Conservation (phyloP, 2,329 filamentous ascomycete species). For the Nannizziopsis barbatae region DNA sequence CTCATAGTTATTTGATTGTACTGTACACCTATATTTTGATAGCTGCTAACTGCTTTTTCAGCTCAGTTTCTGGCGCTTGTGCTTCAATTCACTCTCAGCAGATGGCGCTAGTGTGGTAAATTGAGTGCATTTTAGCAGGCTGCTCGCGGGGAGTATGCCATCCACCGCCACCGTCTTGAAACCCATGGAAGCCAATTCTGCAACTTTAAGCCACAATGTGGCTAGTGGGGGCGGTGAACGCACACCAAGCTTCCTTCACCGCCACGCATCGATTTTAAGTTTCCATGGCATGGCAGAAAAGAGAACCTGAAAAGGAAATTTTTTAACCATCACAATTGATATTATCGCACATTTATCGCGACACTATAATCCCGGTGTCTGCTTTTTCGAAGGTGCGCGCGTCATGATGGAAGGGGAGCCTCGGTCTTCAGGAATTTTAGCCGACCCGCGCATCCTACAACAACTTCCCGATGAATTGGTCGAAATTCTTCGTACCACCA, state of each 20-base stretch:
- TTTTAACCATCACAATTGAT: constrained; percentile 3
- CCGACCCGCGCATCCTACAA: constrained; percentile 41
- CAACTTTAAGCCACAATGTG: background rate
- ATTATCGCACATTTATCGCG: background rate
- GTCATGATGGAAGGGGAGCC: constrained; percentile 30
- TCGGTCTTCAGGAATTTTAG: constrained; percentile 42
- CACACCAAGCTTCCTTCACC: background rate
- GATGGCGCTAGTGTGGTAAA: too few relatives aligned
- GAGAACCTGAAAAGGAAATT: constrained; percentile 12
- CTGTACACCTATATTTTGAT: too few relatives aligned
- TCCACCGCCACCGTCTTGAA: too few relatives aligned
- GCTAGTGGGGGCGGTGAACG: constrained; percentile 8
- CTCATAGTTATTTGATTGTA: too few relatives aligned
- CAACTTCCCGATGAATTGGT: constrained; percentile 60
- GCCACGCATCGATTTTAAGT: constrained; percentile 2
- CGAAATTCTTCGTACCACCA: constrained; percentile 51
- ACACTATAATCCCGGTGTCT: background rate
- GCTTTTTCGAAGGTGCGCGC: constrained; percentile 4
- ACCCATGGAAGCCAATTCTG: too few relatives aligned
- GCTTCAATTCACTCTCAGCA: too few relatives aligned
- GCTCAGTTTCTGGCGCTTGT: too few relatives aligned
- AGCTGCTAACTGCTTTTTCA: too few relatives aligned
- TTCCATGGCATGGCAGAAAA: constrained; percentile 12
- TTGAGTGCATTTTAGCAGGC: too few relatives aligned
- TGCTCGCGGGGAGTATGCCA: too few relatives aligned